Conservation (phyloP, 164 flowering plant genomes). For the Nymphaea colorata region DNA sequence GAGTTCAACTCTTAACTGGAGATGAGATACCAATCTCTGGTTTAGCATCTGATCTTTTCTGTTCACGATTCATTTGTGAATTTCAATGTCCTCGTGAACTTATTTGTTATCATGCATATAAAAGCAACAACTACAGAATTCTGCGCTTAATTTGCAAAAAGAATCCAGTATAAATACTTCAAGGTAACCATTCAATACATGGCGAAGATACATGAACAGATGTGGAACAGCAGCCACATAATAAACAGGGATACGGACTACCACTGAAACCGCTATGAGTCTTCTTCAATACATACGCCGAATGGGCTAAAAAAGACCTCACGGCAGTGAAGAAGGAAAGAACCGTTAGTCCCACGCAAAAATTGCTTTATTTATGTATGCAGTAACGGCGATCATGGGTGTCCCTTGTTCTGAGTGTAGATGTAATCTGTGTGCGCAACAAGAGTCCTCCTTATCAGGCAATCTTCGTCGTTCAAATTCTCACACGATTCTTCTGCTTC, state of each 20-base stretch:
- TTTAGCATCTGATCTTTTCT: no score
- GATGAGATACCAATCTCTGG: no score
- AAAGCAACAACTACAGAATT: no score
- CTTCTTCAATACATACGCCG: no score
- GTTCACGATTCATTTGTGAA: no score
- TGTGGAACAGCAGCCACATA: background rate
- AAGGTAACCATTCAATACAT: background rate
- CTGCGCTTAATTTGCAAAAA: no score
- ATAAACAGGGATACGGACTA: background rate
- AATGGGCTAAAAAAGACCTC: background rate
- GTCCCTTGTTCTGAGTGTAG: conserved; percentile 19
- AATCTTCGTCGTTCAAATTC: conserved; percentile 21
- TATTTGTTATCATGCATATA: no score
- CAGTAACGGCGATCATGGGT: background rate
- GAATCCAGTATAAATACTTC: background rate
- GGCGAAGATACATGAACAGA: background rate
- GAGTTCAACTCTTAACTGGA: no score
- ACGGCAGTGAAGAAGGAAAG: background rate
- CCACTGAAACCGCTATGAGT: no score
- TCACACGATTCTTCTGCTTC: conserved; percentile 6
- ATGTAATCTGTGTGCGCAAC: conserved; percentile 37
- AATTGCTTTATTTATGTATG: no score
- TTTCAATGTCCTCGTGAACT: no score
- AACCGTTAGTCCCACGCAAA: background rate
- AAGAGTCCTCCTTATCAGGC: conserved; percentile 31